Base-by-base conservation (phyloP, 805 yeast genomes). In the Wickerhamiella hasegawae region DNA sequence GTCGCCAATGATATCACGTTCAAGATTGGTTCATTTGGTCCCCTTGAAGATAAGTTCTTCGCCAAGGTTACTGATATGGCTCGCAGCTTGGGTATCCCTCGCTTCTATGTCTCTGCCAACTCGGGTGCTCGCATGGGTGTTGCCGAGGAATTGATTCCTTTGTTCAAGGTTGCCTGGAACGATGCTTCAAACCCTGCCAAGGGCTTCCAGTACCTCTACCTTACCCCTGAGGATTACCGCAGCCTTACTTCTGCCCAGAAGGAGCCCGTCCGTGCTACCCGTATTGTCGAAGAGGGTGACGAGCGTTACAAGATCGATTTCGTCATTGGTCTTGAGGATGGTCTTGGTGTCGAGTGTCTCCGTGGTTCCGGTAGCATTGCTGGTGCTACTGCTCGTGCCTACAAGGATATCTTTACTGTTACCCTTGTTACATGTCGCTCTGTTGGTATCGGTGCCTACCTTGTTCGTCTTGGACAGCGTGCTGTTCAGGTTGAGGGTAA, bases 361-460 rank as follows among this genome's bases (percentile, higher is more conserved):
- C 76, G 76, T 62, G 99, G 99, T 27, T 87, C 97, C 37, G 99
- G 97, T 64, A 68, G 90, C 53, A 90, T 90, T 63, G 99, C 99
- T 17, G 99, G 99, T 61, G 94, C 94, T 20, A 90, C 99, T 32
- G 81, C 96, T 10, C 76, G 83, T 57, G 98, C 98, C 16, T 90
- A 90, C 72, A 80, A 81, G 58, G 99, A 90, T 55, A 90, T 90
- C 43, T 90, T 90, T 67, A 90, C 99, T 16, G 73, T 85, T 40
- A 87, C 98, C n/a, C 68, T 90, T 58, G 98, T 90, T 37, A 90
- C 98, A n/a, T 85, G 97, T 66, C 77, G 99, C 69, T 85, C 97
- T 35, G 99, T 90, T 52, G 99, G 99, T 76, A 90, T 90, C 58
- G 99, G 99, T 67, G 99, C 99, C 31, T 90, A 90, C 57, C 69